Base-by-base conservation (phyloP, 768 basidiomycete genomes). In the Boletus reticuloceps region DNA sequence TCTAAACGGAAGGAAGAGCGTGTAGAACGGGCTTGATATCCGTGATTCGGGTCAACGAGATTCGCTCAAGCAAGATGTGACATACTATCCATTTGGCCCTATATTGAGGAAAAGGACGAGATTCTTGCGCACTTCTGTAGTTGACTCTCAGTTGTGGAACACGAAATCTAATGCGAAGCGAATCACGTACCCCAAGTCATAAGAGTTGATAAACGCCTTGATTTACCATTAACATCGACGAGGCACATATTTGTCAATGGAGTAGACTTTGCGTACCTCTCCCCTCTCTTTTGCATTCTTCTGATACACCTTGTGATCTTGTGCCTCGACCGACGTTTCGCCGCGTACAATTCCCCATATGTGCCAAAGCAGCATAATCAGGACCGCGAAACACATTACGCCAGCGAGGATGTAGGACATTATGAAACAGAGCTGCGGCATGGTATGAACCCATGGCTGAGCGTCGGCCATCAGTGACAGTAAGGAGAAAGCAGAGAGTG, bases 271-370 rank as follows among this genome's bases (percentile, higher is more conserved):
- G 6, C 82, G 36, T 55, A 88, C 90, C 72, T 91, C 83, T 40
- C 85, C 85, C 25, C 93, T 76, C 11, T 75, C 71, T 53, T 81
- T 80, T 1, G 94, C 94, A 36, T 83, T 71, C 53, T 75, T 81
- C 2, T 82, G 76, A 65, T 98, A 96, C 29, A 87, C 79, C 9
- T 85, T 84, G 63, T 94, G 83, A 63, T 98, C 96, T 59, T 94
- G 91, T 7, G 80, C 79, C 71, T 99, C 97, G 8, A 98, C 95
- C 1, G 88, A 82, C 0, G 94, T 98, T 68, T 98, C 94, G 0
- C 86, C 94, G 36, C 75, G 69, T 1, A 81, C 69, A 13, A 97
- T 72, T 52, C 87, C 79, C 75, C 83, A 89, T 2, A 94, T 56
- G 58, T 93, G 91, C 74, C 84, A 94, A 3, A 74, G 64, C 5